phyloP scores from a whole-genome alignment of 2,329 filamentous ascomycete genomes.

The Falciphora oryzae region DNA sequence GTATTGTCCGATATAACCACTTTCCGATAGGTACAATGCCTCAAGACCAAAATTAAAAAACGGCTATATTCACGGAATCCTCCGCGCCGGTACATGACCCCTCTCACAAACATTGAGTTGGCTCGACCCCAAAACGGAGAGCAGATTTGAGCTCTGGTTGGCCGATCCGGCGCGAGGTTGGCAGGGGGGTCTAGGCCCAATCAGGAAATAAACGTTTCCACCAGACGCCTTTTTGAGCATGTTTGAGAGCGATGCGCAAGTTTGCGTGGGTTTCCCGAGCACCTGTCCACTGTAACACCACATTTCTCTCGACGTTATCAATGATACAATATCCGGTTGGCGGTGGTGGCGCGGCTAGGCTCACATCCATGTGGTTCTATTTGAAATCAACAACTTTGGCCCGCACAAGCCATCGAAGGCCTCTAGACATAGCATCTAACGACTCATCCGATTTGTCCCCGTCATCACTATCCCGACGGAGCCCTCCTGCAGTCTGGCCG shows the following conservation, averaged over 20 bases:
- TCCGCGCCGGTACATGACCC: too few species aligned
- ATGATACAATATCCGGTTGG: not conserved
- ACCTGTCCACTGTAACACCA: not conserved
- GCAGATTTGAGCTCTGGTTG: not conserved
- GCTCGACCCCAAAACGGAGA: not conserved
- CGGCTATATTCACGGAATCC: too few species aligned
- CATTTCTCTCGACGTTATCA: not conserved
- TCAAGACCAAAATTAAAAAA: not conserved
- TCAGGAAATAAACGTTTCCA: not conserved
- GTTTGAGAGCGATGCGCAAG: conserved; percentile 10
- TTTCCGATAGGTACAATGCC: too few species aligned
- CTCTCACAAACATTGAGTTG: not conserved
- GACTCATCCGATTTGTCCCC: too few species aligned
- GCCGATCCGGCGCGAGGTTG: not conserved
- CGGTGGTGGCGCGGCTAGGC: not conserved
- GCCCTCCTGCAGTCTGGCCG: not conserved
- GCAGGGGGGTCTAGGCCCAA: not conserved
- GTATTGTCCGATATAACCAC: too few species aligned
- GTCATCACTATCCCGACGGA: too few species aligned
- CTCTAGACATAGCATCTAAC: not conserved
- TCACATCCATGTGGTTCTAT: not conserved
- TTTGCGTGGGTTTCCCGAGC: conserved; percentile 8
- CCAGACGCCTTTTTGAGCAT: conserved; percentile 3
- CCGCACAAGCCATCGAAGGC: not conserved
- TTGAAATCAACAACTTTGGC: not conserved